Base-by-base conservation (phyloP, 805 yeast species). In the Candida methanosorbosa region DNA sequence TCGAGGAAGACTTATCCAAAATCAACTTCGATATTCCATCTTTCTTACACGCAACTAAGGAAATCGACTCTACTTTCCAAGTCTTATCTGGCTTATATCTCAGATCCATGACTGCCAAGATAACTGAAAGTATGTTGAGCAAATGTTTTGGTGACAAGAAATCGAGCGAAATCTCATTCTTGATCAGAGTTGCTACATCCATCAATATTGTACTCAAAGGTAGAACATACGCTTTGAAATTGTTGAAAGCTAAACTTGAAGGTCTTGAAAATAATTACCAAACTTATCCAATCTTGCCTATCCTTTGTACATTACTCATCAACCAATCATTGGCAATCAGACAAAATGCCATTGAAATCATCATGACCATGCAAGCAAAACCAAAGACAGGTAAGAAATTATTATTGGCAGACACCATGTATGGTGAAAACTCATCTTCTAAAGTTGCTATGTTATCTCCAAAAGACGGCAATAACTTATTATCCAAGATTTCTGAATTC, bases 401-500 rank as follows among this genome's bases (percentile, higher is more conserved):
- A 36, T 66, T 72, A 41, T 54, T 80, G 54, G 68, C 67, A 21
- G 64, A 71, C 14, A 63, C 66, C 30, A 63, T 86, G 13, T 88
- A 81, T 50, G 86, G 81, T 11, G 49, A 61, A 8, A 46, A 63
- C 11, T 21, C 38, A 12, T 63, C 72, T 3, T 47, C 60, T 11
- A 59, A 64, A 14, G 55, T 81, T 33, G 72, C 80, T 18, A 61
- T 78, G 35, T 64, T 84, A 18, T 59, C 79, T 17, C 81, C 86
- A 25, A 71, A 71, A 30, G 95, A 86, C 50, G 74, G 76, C n/a
- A 56, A 55, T 16, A 36, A 45, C 2, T 56, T 83, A 42, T 38
- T 73, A 13, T 48, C 53, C 13, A 56, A 56, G 7, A 48, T 77
- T 29, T 40, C 61, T 38, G 59, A 63, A 19, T 43, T 54, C 37